These are phyloP conservation scores for Monosporascus sp. DNA, from an alignment of 2,329 filamentous ascomycete species.

Conservation along the genomic window DNA sequence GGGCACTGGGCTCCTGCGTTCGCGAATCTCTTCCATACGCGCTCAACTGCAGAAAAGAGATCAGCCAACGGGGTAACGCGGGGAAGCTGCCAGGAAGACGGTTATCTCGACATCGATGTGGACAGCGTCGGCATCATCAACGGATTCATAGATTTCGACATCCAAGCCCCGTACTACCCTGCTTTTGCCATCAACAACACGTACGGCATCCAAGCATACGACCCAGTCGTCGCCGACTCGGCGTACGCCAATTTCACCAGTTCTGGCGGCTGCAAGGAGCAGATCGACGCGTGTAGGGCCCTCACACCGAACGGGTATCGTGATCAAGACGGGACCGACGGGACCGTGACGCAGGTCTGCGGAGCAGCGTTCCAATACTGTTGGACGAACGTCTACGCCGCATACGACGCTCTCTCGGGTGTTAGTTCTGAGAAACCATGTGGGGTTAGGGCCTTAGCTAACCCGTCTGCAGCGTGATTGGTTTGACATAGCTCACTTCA, in stretches of 20 bases:
- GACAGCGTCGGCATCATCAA: constrained; percentile 11
- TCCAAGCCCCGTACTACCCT: constrained; percentile 1
- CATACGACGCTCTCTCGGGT: constrained; percentile 7
- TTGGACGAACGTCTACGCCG: constrained; percentile 3
- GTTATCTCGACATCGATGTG: constrained; percentile 7
- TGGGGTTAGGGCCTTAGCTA: constrained; percentile 14
- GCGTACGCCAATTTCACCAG: not conserved
- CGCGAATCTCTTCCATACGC: constrained; percentile 8
- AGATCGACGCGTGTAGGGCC: constrained; percentile 3
- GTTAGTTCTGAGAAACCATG: constrained; percentile 2
- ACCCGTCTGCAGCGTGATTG: constrained; percentile 30
- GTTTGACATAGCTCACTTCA: constrained; percentile 49
- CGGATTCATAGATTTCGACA: constrained; percentile 3
- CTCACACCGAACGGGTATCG: constrained; percentile 38
- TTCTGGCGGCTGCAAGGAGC: constrained; percentile 6
- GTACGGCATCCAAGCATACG: constrained; percentile 4
- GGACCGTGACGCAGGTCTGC: not conserved
- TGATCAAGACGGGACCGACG: constrained; percentile 12
- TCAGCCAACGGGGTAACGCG: not conserved
- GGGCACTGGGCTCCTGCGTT: constrained; percentile 13
- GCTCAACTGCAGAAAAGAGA: not conserved
- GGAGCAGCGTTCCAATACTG: constrained; percentile 1
- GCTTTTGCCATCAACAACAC: constrained; percentile 8
- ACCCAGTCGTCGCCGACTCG: not conserved
- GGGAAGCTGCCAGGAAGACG: not conserved